Evolutionary conservation across 2,329 filamentous ascomycete genomes (phyloP), one percentile per base, ranked within the genome.

Genomic region (Trichoderma sp.): DNA sequence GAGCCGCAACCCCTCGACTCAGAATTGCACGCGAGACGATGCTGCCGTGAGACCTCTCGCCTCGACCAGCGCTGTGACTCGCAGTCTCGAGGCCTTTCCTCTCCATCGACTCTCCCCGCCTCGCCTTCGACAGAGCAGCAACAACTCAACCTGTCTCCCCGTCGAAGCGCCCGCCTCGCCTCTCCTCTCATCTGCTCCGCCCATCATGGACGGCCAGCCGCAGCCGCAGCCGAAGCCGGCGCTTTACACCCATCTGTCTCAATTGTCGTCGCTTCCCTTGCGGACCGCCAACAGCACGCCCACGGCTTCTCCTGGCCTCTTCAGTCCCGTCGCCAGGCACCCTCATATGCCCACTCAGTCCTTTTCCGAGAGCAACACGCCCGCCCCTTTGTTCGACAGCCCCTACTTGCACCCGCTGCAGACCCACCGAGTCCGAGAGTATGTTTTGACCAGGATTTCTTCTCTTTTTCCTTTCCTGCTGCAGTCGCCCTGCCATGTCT

Each of bases 401-500:
- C 91, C 92, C 1, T 92, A 90, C 80, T 84, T 94, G 74, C 93
- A 95, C 80, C 92, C 93, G 41, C 84, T 93, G 74, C 93, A 95
- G 83, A 90, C 90, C 76, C 92, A 93, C 83, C 91, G 89, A 83
- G 93, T 95, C 68, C 89, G 93, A 89, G 93, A 95, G 92, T 94
- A 88, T 88, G 92, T 89, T 41, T 38, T 27, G 38, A 29, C 68
- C 59, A 24, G 33, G n/a, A 63, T 53, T 56, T 35, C 62, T 66
- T 41, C 27, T 27, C 24, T 21, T 71, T n/a, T 64, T 74, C 68
- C 45, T 24, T 71, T 69, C 59, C 21, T 66, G n/a, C 33, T 71
- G 59, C 65, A 5, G 27, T 29, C 75, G 59, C 65, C 21, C 18
- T 60, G 35, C 33, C 77, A 6, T 53, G n/a, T 8, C 16, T 38